A percentile compares a stretch with the other conserved stretches of the same genome.
Evolutionary conservation across 148 eudicot genomes (phyloP).

Genomic region (Vaccinium corymbosum): DNA sequence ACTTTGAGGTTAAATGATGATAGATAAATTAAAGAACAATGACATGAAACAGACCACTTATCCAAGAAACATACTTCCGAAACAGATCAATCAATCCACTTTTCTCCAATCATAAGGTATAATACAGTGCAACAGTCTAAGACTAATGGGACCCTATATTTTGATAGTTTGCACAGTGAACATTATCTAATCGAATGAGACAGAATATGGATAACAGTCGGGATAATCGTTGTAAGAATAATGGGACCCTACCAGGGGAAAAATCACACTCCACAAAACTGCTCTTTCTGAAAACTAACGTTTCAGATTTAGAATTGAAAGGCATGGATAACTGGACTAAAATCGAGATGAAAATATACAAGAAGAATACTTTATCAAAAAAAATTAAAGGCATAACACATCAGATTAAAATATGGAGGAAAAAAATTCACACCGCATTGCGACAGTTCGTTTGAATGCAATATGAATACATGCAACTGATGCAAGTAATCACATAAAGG

Average conservation of each 20-base stretch:
- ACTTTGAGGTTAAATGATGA: conserved; percentile 8
- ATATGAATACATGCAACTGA: conserved; percentile 8
- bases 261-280: neutral
- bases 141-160: neutral
- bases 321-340: neutral
- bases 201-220: neutral
- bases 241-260: neutral
- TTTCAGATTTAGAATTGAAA: neutral
- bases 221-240: neutral
- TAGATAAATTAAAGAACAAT: neutral
- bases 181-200: neutral
- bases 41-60: neutral
- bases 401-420: neutral
- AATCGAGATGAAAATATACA: neutral
- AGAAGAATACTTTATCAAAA: neutral
- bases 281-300: neutral
- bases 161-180: neutral
- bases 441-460: neutral
- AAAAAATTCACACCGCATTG: neutral
- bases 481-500: conserved; percentile 5
- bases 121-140: neutral
- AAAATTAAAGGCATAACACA: neutral
- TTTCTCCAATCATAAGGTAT: neutral
- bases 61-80: neutral
- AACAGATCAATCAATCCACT: neutral